These are phyloP conservation scores for Aspergillus niger DNA, from an alignment of 2,329 filamentous ascomycete species.

Conservation along the genomic window DNA sequence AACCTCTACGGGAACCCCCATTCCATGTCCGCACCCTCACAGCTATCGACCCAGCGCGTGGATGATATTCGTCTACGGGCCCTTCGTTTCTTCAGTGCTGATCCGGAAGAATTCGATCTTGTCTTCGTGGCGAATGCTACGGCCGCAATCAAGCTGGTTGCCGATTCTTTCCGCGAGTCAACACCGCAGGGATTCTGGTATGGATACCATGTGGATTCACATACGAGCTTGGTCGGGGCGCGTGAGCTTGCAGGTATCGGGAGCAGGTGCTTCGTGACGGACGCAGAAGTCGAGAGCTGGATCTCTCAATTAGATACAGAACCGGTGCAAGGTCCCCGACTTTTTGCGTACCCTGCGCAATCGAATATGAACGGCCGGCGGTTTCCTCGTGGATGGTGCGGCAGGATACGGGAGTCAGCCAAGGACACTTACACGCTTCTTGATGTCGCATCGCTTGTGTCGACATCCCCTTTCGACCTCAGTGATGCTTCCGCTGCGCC, in stretches of 20 bases:
- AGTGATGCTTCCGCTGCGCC: constrained; percentile 63
- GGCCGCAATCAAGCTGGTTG: constrained; percentile 82
- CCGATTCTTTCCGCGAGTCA: constrained; percentile 71
- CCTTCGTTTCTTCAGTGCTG: constrained; percentile 76
- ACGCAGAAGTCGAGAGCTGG: constrained; percentile 67
- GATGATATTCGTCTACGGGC: constrained; percentile 73
- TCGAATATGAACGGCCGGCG: constrained; percentile 88
- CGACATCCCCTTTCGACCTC: constrained; percentile 76
- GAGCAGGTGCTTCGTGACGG: constrained; percentile 63
- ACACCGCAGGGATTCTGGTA: constrained; percentile 72
- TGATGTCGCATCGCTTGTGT: constrained; percentile 79
- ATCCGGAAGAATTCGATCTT: constrained; percentile 79
- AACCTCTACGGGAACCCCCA: constrained; percentile 90
- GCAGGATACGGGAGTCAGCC: constrained; percentile 44
- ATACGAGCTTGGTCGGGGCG: constrained; percentile 84
- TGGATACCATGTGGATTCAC: constrained; percentile 78
- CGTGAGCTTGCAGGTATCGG: constrained; percentile 69
- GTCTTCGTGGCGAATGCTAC: constrained; percentile 93
- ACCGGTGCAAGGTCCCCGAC: constrained; percentile 27
- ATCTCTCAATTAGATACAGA: constrained; percentile 45
- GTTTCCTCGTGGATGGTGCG: constrained; percentile 70
- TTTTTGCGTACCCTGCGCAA: constrained; percentile 86
- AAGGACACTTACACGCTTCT: constrained; percentile 66
- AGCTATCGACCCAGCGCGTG: constrained; percentile 71
- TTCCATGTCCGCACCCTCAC: constrained; percentile 79